Evolutionary conservation across 345 rosid species (phyloP), one percentile per base, ranked within the genome.

Genomic region (Salix koriyanagi): DNA sequence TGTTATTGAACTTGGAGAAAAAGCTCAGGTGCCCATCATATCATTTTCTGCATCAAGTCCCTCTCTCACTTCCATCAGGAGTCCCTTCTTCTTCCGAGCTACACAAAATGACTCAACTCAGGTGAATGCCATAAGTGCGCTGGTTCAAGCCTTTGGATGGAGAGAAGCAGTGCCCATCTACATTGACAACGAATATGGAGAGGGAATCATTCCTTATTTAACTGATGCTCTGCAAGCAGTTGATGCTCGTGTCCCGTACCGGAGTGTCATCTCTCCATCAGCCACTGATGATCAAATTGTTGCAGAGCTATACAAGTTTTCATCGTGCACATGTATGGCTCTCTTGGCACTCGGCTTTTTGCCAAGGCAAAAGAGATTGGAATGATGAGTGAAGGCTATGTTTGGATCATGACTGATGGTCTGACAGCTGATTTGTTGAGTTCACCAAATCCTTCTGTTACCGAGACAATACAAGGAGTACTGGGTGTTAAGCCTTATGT

Each of bases 41-140:
- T 81, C 90, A 44, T 83, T 86, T 77, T 80, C 89, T 1, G 87
- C 89, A 2, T 69, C 88, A 4, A 83, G 81, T 23, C 89, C 89
- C 56, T 68, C 79, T 18, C 70, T 89, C 18, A 70, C 39, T 41
- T 41, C 44, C 44, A 41, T 41, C 1, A 41, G 3, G 44, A 41
- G 44, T 41, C 0, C 44, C 4, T 87, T 80, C 56, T 89, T 86
- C 78, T 66, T 88, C 42, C 76, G 85, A 79, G 80, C 87, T 32
- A 80, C 86, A 16, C 74, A 71, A 48, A 54, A 77, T 32, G 91
- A 90, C 72, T 82, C 86, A 8, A 67, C 32, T 61, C 90, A 91
- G 64, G 88, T 84, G 7, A 26, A 61, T 10, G 86, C 92, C 79
- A 88, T 90, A 2, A 77, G 78, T 6, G 83, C 83, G 34, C 15